Conservation (phyloP, 176 grass and related monocot genomes). For the Musa itinerans region DNA sequence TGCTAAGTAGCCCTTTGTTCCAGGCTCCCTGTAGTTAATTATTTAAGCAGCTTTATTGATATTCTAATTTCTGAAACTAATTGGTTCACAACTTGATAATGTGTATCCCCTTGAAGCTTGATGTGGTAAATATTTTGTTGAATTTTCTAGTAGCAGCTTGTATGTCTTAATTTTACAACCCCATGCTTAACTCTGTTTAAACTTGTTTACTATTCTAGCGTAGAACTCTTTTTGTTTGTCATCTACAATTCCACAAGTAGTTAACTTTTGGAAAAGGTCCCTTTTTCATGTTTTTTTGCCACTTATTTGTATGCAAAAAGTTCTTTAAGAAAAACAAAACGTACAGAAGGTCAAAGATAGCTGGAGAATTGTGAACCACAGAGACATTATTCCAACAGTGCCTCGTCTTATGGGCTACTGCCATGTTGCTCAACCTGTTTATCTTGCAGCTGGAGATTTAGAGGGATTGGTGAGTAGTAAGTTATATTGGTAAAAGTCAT, state of each 20-base stretch:
- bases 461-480: constrained; percentile 44
- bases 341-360: constrained; percentile 92
- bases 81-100: too few species aligned
- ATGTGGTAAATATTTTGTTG: too few species aligned
- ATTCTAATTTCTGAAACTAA: background rate
- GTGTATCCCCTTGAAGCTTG: too few species aligned
- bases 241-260: too few species aligned
- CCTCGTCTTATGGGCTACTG: constrained; percentile 97
- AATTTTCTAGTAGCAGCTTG: too few species aligned
- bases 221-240: too few species aligned
- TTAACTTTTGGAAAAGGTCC: too few species aligned
- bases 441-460: constrained; percentile 65
- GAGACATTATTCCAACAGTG: constrained; percentile 94
- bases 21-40: background rate
- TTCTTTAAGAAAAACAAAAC: background rate
- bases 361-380: constrained; percentile 92
- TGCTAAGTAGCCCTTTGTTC: background rate
- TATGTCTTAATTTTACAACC: too few species aligned
- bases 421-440: constrained; percentile 85
- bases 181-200: too few species aligned
- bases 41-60: background rate
- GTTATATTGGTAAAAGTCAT: background rate
- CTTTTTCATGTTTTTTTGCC: background rate
- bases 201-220: too few species aligned
- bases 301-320: background rate